Evolutionary conservation across 805 yeast species (phyloP), one percentile per base, ranked within the genome.

Genomic region (Lipomyces anomalus): DNA sequence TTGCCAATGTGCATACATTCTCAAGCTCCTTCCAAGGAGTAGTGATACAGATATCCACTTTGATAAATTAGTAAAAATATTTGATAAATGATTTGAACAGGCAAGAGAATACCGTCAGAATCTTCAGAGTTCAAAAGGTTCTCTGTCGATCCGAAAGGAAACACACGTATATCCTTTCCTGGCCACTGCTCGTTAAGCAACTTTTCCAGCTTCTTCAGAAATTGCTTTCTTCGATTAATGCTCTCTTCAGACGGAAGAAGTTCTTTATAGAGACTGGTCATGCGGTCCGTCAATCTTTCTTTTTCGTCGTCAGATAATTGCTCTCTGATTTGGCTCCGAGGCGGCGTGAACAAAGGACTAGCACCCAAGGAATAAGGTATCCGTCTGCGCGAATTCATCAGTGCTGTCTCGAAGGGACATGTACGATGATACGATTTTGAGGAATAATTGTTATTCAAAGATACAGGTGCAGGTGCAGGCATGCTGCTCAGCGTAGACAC

Each of bases 71-170:
- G 30, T 9, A 9, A 9, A 13, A 9, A 13, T 9, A 9, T 26
- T 9, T 26, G 13, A n/a, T n/a, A n/a, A n/a, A n/a, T n/a, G n/a
- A n/a, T n/a, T n/a, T n/a, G n/a, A n/a, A n/a, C n/a, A n/a, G n/a
- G n/a, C n/a, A n/a, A n/a, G n/a, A n/a, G n/a, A 9, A 13, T 26
- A 26, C 30, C 30, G 38, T 57, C 60, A 11, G 60, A 52, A 21
- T 42, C 52, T 18, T 35, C 30, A 5, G 58, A 38, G 29, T 54
- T 53, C 22, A 57, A 44, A 17, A 53, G 37, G 32, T 52, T 54
- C 40, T 53, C 57, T 6, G 60, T 40, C 13, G 55, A 47, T 4
- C 60, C 60, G 44, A 57, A 57, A 5, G 57, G 48, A 7, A 40
- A 30, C 13, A 56, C 43, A 13, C 24, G 22, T 24, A 56, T 46